These are phyloP conservation scores for Hymenoscyphus repandus DNA, from an alignment of 2,329 filamentous ascomycete species.

Conservation along the genomic window DNA sequence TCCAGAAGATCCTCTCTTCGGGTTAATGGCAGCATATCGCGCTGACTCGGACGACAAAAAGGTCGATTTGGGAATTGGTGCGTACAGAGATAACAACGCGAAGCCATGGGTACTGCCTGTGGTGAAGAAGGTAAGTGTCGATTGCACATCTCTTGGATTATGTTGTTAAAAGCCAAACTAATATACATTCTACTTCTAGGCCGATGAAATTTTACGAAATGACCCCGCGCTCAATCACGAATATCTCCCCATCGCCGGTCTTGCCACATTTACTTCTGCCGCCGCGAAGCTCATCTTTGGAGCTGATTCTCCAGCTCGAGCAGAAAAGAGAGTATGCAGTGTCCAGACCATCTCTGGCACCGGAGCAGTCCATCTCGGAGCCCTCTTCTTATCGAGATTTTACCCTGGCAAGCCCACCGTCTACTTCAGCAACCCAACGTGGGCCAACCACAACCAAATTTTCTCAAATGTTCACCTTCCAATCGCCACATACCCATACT, in stretches of 20 bases:
- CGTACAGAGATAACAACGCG: slow-evolving; percentile 89
- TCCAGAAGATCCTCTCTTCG: slow-evolving; percentile 92
- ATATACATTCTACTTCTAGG: slow-evolving; percentile 55
- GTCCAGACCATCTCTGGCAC: slow-evolving; percentile 97
- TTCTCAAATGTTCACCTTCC: slow-evolving; percentile 82
- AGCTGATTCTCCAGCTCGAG: slow-evolving; percentile 69
- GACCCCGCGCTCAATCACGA: slow-evolving; percentile 95
- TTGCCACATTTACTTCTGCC: slow-evolving; percentile 78
- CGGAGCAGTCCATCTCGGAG: slow-evolving; percentile 88
- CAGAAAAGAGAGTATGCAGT: slow-evolving; percentile 74
- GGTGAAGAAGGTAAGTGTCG: slow-evolving; percentile 75
- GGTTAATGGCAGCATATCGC: slow-evolving; percentile 81
- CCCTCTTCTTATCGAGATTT: slow-evolving; percentile 90
- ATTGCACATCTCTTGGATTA: background rate
- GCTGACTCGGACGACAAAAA: slow-evolving; percentile 74
- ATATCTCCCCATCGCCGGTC: slow-evolving; percentile 92
- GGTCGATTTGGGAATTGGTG: slow-evolving; percentile 87
- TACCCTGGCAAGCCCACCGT: slow-evolving; percentile 69
- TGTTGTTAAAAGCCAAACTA: background rate
- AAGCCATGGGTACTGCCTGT: slow-evolving; percentile 98
- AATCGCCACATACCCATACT: slow-evolving; percentile 87
- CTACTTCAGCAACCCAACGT: slow-evolving; percentile 93
- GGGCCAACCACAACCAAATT: slow-evolving; percentile 99
- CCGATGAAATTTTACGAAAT: slow-evolving; percentile 80
- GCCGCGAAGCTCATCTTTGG: slow-evolving; percentile 89